Evolutionary conservation across 176 grass and related monocot genomes (phyloP).

Genomic region (Oryza glaberrima): DNA sequence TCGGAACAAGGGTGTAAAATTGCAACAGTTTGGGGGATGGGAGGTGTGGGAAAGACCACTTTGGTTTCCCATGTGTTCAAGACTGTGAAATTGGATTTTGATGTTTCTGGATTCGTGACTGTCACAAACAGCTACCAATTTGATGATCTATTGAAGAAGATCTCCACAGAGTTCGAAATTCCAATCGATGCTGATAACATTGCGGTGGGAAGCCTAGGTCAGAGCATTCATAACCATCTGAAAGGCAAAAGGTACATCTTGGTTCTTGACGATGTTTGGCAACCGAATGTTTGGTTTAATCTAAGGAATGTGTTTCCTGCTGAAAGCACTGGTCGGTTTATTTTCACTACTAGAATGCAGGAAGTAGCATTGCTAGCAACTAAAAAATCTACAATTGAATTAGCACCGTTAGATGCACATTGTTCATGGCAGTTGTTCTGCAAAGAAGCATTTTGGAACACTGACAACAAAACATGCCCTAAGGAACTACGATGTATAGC

Average conservation of each 20-base stretch:
- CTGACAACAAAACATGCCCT: not conserved
- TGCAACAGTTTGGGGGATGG: constrained; percentile 13
- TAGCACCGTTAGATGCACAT: not conserved
- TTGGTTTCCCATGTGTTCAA: constrained; percentile 23
- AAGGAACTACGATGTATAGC: not conserved
- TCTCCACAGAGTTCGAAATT: not conserved
- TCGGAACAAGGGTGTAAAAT: not conserved
- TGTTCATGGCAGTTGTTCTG: constrained; percentile 27
- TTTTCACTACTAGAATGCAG: constrained; percentile 1
- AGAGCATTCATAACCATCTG: constrained; percentile 1
- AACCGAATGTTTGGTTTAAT: not conserved
- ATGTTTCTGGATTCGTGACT: not conserved
- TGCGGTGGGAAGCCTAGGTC: not conserved
- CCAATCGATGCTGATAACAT: not conserved
- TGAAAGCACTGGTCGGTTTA: not conserved
- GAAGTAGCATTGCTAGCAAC: constrained; percentile 18
- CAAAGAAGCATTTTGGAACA: constrained; percentile 23
- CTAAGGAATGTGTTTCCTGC: not conserved
- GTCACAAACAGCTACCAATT: not conserved
- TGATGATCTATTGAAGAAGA: not conserved
- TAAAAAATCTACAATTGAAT: not conserved
- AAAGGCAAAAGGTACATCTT: constrained; percentile 1
- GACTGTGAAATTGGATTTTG: not conserved
- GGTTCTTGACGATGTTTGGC: constrained; percentile 5
- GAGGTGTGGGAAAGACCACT: constrained; percentile 22